Evolutionary conservation across 352 stramenopile genomes (phyloP).

Genomic region (Globisporangium iwayamae): DNA sequence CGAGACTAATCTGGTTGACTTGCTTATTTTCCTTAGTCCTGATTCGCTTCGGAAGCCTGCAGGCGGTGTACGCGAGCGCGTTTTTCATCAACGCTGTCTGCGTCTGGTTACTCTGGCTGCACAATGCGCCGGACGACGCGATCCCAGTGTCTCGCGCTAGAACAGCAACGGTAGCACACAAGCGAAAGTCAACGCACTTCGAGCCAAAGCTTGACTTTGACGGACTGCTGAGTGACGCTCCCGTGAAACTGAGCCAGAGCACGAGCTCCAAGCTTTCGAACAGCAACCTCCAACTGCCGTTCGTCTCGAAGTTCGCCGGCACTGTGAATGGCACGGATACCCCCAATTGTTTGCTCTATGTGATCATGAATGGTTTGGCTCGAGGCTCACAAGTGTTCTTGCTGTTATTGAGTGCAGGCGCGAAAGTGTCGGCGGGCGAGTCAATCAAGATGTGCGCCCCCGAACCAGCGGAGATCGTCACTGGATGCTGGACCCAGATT

Average conservation of each 20-base stretch:
- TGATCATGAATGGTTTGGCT: not conserved
- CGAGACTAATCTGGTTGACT: not conserved
- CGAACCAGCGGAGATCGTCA: conserved; percentile 26
- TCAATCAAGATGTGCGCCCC: conserved; percentile 54
- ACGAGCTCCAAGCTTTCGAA: conserved; percentile 9
- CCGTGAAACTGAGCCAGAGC: conserved; percentile 2
- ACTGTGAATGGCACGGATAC: conserved; percentile 10
- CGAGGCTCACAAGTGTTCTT: not conserved
- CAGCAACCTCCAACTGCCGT: conserved; percentile 2
- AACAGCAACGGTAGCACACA: not conserved
- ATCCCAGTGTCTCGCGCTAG: not conserved
- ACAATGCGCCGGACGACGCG: conserved; percentile 5
- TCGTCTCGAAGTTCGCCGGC: conserved; percentile 12
- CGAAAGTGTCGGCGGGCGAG: conserved; percentile 42
- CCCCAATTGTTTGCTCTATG: not conserved
- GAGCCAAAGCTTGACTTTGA: conserved; percentile 8
- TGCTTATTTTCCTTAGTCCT: conserved; percentile 23
- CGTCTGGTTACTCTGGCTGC: conserved; percentile 46
- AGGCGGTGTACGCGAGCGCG: conserved; percentile 20
- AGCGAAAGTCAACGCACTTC: not conserved
- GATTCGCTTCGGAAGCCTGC: conserved; percentile 35
- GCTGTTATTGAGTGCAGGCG: conserved; percentile 13
- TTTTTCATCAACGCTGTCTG: conserved; percentile 39
- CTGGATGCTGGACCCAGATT: conserved; percentile 63
- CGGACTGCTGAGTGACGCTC: not conserved